phyloP scores from a whole-genome alignment of 306 rosid species.

The Astragalus glycyphyllos region DNA sequence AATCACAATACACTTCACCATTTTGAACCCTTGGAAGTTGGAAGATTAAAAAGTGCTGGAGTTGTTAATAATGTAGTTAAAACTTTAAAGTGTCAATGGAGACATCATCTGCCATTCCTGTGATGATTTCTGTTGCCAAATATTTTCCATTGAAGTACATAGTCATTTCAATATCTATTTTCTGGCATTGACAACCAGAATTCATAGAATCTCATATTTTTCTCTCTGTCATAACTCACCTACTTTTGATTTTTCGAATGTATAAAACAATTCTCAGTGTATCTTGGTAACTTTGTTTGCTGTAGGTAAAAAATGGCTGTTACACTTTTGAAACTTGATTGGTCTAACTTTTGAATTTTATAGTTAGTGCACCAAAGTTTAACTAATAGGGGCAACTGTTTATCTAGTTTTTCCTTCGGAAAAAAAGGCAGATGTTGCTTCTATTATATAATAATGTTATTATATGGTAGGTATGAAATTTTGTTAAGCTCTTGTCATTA shows the following conservation, averaged over 20 bases:
- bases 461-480: neutral
- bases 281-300: neutral
- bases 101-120: neutral
- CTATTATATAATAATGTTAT: neutral
- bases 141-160: conserved; percentile 1
- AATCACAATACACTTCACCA: neutral
- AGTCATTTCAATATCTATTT: conserved; percentile 6
- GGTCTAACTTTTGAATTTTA: neutral
- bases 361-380: neutral
- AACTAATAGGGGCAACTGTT: neutral
- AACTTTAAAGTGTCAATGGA: neutral
- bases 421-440: neutral
- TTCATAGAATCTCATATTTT: neutral
- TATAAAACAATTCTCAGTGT: neutral
- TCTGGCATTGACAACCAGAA: conserved; percentile 1
- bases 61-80: neutral
- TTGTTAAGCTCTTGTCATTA: neutral
- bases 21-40: neutral
- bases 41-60: neutral
- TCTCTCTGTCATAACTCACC: neutral
- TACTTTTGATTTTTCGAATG: neutral
- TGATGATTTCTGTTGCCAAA: conserved; percentile 12
- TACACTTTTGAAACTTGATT: neutral
- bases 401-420: neutral
- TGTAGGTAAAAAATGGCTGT: neutral